Base-by-base conservation (phyloP, 345 rosid species). In the Heritiera fomes region DNA sequence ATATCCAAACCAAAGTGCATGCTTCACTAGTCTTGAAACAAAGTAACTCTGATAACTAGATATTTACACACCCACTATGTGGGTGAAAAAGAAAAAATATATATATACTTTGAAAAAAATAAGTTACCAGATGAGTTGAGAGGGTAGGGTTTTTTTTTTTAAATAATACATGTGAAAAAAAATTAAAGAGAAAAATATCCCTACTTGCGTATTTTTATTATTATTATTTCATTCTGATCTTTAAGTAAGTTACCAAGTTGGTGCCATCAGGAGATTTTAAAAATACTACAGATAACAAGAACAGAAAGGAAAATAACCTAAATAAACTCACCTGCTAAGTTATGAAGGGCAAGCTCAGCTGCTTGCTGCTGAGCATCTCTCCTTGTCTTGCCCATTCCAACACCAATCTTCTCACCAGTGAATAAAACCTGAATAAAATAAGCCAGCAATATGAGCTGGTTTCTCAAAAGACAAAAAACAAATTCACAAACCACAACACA, bases 351-450 rank as follows among this genome's bases (percentile, higher is more conserved):
- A 87, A 90, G 90, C 81, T 91, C 95, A 71, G 99, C 98, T 17
- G 98, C 99, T 88, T 90, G 94, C 73, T 93, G 99, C 82, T 94
- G 97, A 61, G 99, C 98, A 86, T 94, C 98, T 84, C 90, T 93
- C 87, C 93, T 87, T 23, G 98, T 97, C 88, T 90, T 97, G 53
- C 94, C 99, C 98, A 97, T 93, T 75, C 99, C 99, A 89, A 82
- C 90, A 83, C 90, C 98, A 77, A 97, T 93, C 41, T 62, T 62
- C 67, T 62, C 67, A 0, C 67, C 75, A 46, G 93, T 84, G 82
- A 92, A 95, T 79, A 90, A 83, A 73, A 91, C 99, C 99, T 95
- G 77, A 64, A 77, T 45, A 50, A 81, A 49, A 71, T 62, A 76
- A 79, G 41, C 20, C 70, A 77, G 50, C 8, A 69, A 50, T 60